Evolutionary conservation across 345 rosid genomes (phyloP).

Genomic region (Boechera stricta): DNA sequence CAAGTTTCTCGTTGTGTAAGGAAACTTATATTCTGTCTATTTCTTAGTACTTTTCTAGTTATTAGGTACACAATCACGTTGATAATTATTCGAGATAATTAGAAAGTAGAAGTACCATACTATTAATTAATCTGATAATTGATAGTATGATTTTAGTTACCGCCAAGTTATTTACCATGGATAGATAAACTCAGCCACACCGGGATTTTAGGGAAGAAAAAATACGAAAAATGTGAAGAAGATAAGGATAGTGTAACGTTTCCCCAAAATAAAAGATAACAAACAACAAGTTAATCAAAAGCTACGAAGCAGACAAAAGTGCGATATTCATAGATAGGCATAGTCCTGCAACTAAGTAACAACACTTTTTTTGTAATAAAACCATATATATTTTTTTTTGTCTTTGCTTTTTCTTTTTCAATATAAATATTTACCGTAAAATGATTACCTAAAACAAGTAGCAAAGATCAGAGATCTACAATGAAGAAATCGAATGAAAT

Average conservation of each 20-base stretch:
- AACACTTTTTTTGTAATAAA: not conserved
- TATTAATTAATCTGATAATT: not conserved
- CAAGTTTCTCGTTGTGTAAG: slow-evolving; percentile 33
- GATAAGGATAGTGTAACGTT: slow-evolving; percentile 44
- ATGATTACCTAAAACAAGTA: not conserved
- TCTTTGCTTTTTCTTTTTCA: not conserved
- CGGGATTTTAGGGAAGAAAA: not conserved
- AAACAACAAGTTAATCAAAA: not conserved
- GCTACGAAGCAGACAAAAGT: slow-evolving; percentile 28
- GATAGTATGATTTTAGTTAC: not conserved
- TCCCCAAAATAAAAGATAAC: slow-evolving; percentile 29
- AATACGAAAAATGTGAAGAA: slow-evolving; percentile 25
- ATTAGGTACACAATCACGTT: slow-evolving; percentile 17
- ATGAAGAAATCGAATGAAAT: not conserved
- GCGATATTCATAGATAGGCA: not conserved
- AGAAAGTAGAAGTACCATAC: not conserved
- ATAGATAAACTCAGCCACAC: not conserved
- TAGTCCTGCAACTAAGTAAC: not conserved
- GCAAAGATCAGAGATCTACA: not conserved
- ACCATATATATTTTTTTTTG: too few species aligned
- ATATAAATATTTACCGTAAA: not conserved
- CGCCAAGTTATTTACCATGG: not conserved
- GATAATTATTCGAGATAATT: not conserved
- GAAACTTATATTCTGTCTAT: not conserved
- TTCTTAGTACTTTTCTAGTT: not conserved